Evolutionary conservation across 441 rosid species (phyloP), one percentile per base, ranked within the genome.

Genomic region (Erysimum pusillum): DNA sequence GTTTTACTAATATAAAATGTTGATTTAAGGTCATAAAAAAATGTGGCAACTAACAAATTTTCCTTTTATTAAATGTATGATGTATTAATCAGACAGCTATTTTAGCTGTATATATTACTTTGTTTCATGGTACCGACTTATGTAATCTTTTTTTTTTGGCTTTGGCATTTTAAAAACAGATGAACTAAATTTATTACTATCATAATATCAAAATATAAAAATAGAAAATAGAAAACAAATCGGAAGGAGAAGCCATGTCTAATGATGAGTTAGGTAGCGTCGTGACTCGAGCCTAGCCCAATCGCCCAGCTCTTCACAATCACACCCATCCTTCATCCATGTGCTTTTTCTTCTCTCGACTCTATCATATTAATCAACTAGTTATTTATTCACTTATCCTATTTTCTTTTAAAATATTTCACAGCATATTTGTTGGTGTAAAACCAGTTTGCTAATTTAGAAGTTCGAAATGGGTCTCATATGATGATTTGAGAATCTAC

Each of bases 191-290:
- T 25, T 39, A 9, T 13, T 42, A 71, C n/a, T 57, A 25, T 25
- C 64, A 28, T 36, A 7, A 20, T 36, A 36, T 51, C 6, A 22
- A 56, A 44, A 28, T 39, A 14, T 28, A 3, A 32, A 58, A 66
- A 13, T n/a, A 6, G 3, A 39, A 56, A 39, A 46, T 2, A 0
- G 12, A 71, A 52, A 14, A 9, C 51, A n/a, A 57, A 63, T 39
- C 39, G 74, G 64, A 61, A 25, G 81, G 68, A 60, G 69, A 73
- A 67, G 77, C 81, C 77, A 78, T 78, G 59, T 51, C 81, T 34
- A 61, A 73, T 73, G 74, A 78, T 73, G 81, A 78, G 81, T 78
- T 73, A 42, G 81, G 81, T 78, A 73, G 74, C 77, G 77, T 78
- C 77, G 81, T 73, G 69, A 78, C 70, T 42, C 69, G 74, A 73